Evolutionary conservation across 2,329 filamentous ascomycete genomes (phyloP), one percentile per base, ranked within the genome.

Genomic region (Trichoderma oligosporum): DNA sequence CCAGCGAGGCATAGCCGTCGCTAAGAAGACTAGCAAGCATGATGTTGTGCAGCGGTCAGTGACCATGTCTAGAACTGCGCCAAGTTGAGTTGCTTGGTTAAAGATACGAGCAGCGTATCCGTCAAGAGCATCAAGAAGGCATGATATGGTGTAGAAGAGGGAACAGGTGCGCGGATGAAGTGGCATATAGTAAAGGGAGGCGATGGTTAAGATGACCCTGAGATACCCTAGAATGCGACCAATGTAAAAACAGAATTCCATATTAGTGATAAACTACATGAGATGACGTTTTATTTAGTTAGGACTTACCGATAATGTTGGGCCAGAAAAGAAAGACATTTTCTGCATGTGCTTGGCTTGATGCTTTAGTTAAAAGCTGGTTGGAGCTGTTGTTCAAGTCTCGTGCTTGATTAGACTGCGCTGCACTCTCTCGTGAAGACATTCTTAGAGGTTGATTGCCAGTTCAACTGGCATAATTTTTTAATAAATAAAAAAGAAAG

Each of bases 111-210:
- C 94, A 12, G 91, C 91, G 65, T 91, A 87, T 66, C 93, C 94
- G 71, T 97, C 93, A 61, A 97, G 83, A 46, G 92, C 93, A 71
- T 97, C 93, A 62, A 97, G 87, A 38, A 97, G 83, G 72, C 93
- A 97, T 31, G 92, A 97, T 41, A 97, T 78, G 69, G 86, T 92
- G 80, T 97, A 97, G 49, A 94, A 83, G 52, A 91, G 73, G 57
- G 89, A 91, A 76, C 93, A 97, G 27, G 91, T 96, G 67, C 92
- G 87, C 14, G 93, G 93, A 73, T 97, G 94, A 51, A 97, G 84
- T 54, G 93, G 92, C 93, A 97, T 97, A 78, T 96, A 97, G 78
- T 97, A 96, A 63, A 97, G 85, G 27, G 93, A 96, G 45, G 88
- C 89, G 66, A 96, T 76, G 65, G 91, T 91, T 63, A 92, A 82